Percentiles rank a stretch among this genome's conserved stretches.
These are phyloP conservation scores for Neocatenulostroma microsporum DNA, from an alignment of 2,329 filamentous ascomycete species.

Conservation along the genomic window DNA sequence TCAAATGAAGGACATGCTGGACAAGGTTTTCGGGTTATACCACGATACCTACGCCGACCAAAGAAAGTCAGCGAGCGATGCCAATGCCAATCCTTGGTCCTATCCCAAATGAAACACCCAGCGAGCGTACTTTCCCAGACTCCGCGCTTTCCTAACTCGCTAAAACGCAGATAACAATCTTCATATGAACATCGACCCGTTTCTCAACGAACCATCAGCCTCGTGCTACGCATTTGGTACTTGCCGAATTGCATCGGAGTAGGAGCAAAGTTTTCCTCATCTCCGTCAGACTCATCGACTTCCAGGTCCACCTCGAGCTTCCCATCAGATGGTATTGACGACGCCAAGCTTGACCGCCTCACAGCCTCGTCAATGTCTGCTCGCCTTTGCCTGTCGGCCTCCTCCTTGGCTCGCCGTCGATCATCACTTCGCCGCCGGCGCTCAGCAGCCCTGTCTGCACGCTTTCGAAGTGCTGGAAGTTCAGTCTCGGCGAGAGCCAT, in stretches of 20 bases:
- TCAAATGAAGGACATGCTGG: no score
- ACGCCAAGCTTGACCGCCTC: not conserved
- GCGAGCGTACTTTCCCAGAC: not conserved
- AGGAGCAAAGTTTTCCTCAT: conserved; percentile 6
- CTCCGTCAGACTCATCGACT: conserved; percentile 9
- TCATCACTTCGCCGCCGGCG: conserved; percentile 19
- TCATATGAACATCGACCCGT: not conserved
- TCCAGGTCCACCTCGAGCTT: conserved; percentile 10
- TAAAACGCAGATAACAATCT: conserved; percentile 13
- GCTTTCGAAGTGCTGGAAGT: conserved; percentile 16
- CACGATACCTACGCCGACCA: no score
- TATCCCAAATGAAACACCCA: not conserved
- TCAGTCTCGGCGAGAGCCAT: conserved; percentile 41
- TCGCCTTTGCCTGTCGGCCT: not conserved
- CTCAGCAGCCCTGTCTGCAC: conserved; percentile 18
- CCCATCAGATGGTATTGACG: conserved; percentile 5
- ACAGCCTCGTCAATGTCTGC: no score
- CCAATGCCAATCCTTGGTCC: no score
- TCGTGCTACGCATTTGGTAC: conserved; percentile 12
- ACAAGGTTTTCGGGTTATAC: no score
- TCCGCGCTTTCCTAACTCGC: conserved; percentile 8
- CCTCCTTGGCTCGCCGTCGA: conserved; percentile 15
- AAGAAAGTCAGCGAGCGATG: no score
- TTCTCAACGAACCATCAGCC: conserved; percentile 11
- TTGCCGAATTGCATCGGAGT: conserved; percentile 3